Base-by-base conservation (phyloP, 257 asterid genomes). In the Capsicum rhomboideum region DNA sequence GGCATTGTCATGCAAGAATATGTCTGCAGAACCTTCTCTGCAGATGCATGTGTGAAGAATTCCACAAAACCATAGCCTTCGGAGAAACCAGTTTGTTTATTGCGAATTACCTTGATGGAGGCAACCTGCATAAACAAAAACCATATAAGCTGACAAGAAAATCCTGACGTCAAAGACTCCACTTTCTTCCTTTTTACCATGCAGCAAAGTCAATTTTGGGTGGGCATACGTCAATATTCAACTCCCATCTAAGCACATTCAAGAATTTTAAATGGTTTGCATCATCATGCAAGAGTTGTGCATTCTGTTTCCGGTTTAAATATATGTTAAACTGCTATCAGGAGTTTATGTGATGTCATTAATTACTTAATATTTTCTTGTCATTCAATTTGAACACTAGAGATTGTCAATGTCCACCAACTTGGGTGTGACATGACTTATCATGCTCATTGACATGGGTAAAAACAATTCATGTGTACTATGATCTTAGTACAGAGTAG, bases 61-160 rank as follows among this genome's bases (percentile, higher is more conserved):
- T 95, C 99, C 63, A 95, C 97, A 86, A 95, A 95, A 80, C 98
- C 99, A 82, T 95, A 95, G 78, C 99, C 99, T 91, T 95, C 99
- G 0, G 97, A 89, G 81, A 90, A 89, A 67, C 97, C 97, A 8
- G 98, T 94, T 85, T 92, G 98, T 90, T 93, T 95, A 82, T 95
- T 95, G 84, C 99, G 97, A 78, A 95, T 95, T 74, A 95, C 95
- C 91, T 95, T 95, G 79, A 95, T 91, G 63, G 97, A 90, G 77
- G 92, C 90, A 85, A 94, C 94, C 99, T 94, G 92, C 89, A 90
- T 46, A 77, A 77, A 77, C 81, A 75, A 74, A 63, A 26, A 8
- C 10, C 46, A 75, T 26, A 75, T 75, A 52, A 77, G 81, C n/a
- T 77, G 42, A 77, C 63, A 77, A 77, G 81, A 77, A 50, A 77